Evolutionary conservation across 1,139 yeast species (phyloP), one percentile per base, ranked within the genome.

Genomic region (Pichia sp.): DNA sequence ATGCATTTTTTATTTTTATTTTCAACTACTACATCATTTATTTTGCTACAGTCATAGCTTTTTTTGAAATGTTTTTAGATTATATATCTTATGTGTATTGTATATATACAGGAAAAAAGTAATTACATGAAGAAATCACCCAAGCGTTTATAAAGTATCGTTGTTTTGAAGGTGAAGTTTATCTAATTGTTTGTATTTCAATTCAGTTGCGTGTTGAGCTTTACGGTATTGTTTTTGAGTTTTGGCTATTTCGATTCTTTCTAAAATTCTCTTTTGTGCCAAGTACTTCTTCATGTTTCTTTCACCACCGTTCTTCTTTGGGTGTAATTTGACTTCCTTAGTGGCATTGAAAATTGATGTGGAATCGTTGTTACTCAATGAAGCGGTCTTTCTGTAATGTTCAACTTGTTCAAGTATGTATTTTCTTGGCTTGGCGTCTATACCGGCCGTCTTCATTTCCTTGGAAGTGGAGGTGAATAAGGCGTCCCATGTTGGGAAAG

Each of bases 231-330:
- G 37, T 41, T 57, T 60, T 41, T 53, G 55, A 33, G 56, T 48
- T 45, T 62, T 58, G 3, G 64, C 62, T 8, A 54, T 34, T 28
- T 57, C 53, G 27, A 71, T 72, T 60, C 82, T 74, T 57, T 79
- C 71, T 55, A 81, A 75, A n/a, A 88, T 86, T 46, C 73, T 71
- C 71, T 80, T 75, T 65, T 81, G 83, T 18, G 96, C 96, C 50
- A 76, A 68, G 45, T 78, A 81, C 38, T 85, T 83, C 61, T 76
- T 79, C 52, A 85, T 76, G 59, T 83, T 85, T 66, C 96, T 79
- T 68, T 90, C 96, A 62, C 97, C 96, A 34, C 97, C 97, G 59
- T 81, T 73, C 77, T 83, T 83, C 77, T 90, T 91, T 69, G 72
- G 77, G 15, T 94, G 90, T 56, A 73, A 67, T 58, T 77, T 77